Conservation (phyloP, 176 grass and related monocot genomes). For the Ensete glaucum region DNA sequence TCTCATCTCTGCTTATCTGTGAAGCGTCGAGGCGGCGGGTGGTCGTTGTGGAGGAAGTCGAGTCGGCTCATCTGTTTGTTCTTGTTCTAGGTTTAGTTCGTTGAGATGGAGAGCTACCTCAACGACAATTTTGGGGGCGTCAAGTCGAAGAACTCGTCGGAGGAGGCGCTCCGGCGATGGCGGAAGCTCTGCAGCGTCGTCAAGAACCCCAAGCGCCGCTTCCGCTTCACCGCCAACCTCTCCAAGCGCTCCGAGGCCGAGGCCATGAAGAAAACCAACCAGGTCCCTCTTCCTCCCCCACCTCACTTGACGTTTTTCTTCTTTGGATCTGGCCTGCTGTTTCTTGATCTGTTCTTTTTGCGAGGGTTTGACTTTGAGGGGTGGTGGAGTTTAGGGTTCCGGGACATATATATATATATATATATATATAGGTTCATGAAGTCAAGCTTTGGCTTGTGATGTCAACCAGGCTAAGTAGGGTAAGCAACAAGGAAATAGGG, state of each 20-base stretch:
- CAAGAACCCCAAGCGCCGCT: slow-evolving; percentile 21
- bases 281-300: neutral
- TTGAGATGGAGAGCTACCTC: slow-evolving; percentile 19
- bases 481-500: neutral
- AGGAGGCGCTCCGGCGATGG: slow-evolving; percentile 20
- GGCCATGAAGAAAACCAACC: slow-evolving; percentile 19
- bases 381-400: neutral
- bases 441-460: neutral
- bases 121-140: slow-evolving; percentile 16
- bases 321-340: neutral
- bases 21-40: neutral
- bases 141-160: slow-evolving; percentile 15
- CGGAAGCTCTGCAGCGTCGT: slow-evolving; percentile 20
- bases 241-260: slow-evolving; percentile 25
- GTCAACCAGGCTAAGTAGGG: neutral
- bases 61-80: neutral
- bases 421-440: neutral
- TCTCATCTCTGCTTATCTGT: neutral
- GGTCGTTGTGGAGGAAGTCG: neutral
- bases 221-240: slow-evolving; percentile 23
- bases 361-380: neutral
- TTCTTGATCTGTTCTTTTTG: neutral
- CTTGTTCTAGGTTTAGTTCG: neutral
- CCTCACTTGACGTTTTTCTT: neutral
- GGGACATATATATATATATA: too few species aligned